phyloP scores from a whole-genome alignment of 306 rosid species.

The Cucumis sativus region DNA sequence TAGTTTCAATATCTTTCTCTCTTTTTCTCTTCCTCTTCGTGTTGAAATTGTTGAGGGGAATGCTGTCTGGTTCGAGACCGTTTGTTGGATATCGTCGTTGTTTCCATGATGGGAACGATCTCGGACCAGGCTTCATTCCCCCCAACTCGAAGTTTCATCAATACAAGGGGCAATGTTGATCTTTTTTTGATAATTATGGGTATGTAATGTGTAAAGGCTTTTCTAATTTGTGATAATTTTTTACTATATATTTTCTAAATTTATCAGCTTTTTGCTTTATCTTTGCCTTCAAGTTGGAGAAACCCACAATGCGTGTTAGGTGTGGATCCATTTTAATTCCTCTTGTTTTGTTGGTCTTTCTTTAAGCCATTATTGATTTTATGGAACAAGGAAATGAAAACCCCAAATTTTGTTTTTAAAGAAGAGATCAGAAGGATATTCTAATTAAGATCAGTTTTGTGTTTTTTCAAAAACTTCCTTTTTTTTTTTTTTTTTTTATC shows the following conservation, averaged over 20 bases:
- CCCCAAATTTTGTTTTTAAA: not conserved
- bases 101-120: slow-evolving; percentile 22
- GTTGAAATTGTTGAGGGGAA: slow-evolving; percentile 63
- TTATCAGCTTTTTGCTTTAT: not conserved
- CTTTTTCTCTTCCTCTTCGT: not conserved
- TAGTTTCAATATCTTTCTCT: slow-evolving; percentile 10
- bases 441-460: not conserved
- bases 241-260: not conserved
- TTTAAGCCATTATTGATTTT: not conserved
- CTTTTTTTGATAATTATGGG: not conserved
- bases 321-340: not conserved
- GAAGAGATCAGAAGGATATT: not conserved
- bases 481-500: no score
- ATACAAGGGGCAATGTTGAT: not conserved
- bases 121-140: slow-evolving; percentile 99
- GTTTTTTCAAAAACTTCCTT: not conserved
- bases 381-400: not conserved
- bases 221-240: not conserved
- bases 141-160: slow-evolving; percentile 26
- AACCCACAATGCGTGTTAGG: not conserved
- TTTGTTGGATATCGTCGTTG: slow-evolving; percentile 10
- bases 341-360: no score
- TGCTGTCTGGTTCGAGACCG: slow-evolving; percentile 92
- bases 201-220: not conserved
- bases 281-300: slow-evolving; percentile 2